Evolutionary conservation across 2,329 filamentous ascomycete species (phyloP), one percentile per base, ranked within the genome.

Genomic region (Coniosporium tulheliwenetii): DNA sequence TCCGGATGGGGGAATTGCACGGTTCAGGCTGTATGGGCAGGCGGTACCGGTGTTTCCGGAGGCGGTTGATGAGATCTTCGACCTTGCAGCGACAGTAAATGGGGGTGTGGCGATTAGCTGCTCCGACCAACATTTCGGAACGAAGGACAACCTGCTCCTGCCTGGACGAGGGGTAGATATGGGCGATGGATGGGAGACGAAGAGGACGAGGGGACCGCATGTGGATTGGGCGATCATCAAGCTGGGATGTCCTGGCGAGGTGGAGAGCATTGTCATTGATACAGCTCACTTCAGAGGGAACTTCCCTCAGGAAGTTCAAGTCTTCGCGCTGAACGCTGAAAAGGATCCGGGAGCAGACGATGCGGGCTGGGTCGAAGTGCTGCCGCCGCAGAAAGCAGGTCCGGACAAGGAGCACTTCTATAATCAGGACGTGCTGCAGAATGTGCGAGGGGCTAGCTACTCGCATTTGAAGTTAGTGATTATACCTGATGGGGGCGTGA

Each of bases 401-500:
- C 78, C 83, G 13, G 82, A 89, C 56, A 66, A 68, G 51, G 81
- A 86, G 63, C 81, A 85, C 56, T 70, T 73, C 46, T 83, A 81
- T 55, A 64, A 49, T 39, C 47, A 30, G 15, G 56, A 62, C 10
- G 51, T 50, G 41, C 45, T 68, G 47, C 56, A 58, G 48, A 53
- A 67, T 43, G 65, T 75, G 13, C 64, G 69, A 48, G 74, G 75
- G 32, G 70, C 67, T 55, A 63, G 67, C 2, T 82, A 85, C 53
- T 85, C 81, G 10, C 86, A 91, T 62, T 77, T 87, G 15, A 95
- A 93, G 71, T 67, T 96, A 57, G 82, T 85, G 30, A 91, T 95
- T 57, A 85, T 94, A 50, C 89, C 89, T 0, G 87, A 96, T 60
- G 87, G 89, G 30, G 87, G 89, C 16, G 82, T 95, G 2, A 94